Evolutionary conservation across 148 eudicot genomes (phyloP), one percentile per base, ranked within the genome.

Genomic region (Rhododendron kiyosumense): DNA sequence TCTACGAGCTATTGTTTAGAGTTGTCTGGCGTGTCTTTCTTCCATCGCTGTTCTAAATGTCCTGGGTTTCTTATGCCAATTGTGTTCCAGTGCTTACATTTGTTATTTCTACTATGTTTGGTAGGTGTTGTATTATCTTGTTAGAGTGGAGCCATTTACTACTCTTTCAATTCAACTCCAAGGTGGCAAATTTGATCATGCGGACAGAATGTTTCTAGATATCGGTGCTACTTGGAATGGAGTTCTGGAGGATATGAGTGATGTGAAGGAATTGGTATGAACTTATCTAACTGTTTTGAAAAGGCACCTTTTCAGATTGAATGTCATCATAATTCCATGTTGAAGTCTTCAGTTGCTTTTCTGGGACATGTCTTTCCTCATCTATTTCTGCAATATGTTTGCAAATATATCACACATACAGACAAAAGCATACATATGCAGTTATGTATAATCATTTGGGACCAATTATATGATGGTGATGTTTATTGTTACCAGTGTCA

Each of bases 121-220:
- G 52, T 90, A 97, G 99, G 99, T 97, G 75, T 81, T 95, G 43
- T 95, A 95, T 91, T 97, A 97, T 90, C 98, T 97, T 85, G 85
- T 90, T 22, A 93, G 98, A 84, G 88, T 97, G 65, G 99, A 97
- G 89, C 99, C 99, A 78, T 97, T 97, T 90, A 97, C 99, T 80
- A 93, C 99, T 84, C 96, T 95, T 75, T 93, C 98, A 79, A 92
- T 95, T 86, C 96, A 97, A 88, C 92, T 97, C 81, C 98, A 95
- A 93, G 98, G 99, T 88, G 99, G 98, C 80, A 94, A 95, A 83
- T 97, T 97, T 90, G 98, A 95, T 89, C 99, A 94, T 91, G 98
- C 98, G 80, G 99, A 97, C 91, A 93, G 98, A 92, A 97, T 97
- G 98, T 97, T 97, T 92, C 87, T 89, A n/a, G 99, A 97, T 89